Evolutionary conservation across 306 rosid genomes (phyloP).

Genomic region (Erythrophleum fordii): DNA sequence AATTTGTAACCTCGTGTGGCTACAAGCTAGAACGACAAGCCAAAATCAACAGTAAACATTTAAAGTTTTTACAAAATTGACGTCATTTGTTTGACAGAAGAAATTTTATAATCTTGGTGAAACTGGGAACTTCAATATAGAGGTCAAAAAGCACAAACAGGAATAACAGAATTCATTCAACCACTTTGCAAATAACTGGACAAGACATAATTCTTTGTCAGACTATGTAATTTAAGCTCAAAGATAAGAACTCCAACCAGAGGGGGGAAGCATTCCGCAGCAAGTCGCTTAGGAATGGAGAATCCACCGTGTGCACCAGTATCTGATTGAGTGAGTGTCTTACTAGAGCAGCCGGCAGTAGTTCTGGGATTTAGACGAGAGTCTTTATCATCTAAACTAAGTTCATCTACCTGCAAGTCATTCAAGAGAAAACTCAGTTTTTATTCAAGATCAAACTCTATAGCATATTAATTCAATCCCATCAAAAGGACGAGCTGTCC

Average conservation of each 20-base stretch:
- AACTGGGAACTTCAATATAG: background rate
- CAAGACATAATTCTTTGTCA: background rate
- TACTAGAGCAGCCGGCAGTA: conserved; percentile 36
- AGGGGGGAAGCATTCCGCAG: conserved; percentile 61
- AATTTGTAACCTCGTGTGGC: background rate
- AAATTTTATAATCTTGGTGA: conserved; percentile 6
- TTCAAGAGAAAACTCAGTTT: conserved; percentile 9
- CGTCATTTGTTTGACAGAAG: conserved; percentile 3
- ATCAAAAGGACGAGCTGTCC: background rate
- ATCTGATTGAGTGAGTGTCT: conserved; percentile 74
- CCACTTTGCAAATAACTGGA: background rate
- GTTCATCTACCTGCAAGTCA: conserved; percentile 49
- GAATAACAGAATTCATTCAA: background rate
- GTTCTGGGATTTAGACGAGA: conserved; percentile 33
- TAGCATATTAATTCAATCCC: background rate
- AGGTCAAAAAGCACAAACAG: conserved; percentile 2
- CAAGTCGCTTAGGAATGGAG: conserved; percentile 64
- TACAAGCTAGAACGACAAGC: background rate
- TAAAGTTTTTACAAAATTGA: background rate
- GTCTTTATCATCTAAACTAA: conserved; percentile 28
- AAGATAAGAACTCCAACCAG: conserved; percentile 61
- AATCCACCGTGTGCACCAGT: conserved; percentile 79
- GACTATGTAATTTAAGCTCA: background rate
- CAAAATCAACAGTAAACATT: background rate
- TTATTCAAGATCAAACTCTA: conserved; percentile 15